These are phyloP conservation scores for Saccharomyces pastorianus DNA, from an alignment of 1,139 yeast species.

Conservation along the genomic window DNA sequence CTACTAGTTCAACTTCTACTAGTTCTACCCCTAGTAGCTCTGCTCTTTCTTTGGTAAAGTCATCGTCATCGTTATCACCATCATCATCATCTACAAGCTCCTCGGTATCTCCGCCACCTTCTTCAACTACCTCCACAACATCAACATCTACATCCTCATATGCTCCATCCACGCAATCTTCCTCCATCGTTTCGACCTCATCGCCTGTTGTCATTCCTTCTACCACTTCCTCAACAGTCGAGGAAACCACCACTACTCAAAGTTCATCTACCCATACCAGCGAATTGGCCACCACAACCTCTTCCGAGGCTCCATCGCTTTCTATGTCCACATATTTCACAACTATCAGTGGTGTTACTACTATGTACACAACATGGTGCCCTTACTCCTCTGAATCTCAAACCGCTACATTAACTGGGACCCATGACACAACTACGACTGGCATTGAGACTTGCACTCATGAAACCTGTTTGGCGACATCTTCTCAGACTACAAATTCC, in stretches of 20 bases:
- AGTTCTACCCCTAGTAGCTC: too few species aligned
- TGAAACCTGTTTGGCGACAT: neutral
- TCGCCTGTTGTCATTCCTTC: neutral
- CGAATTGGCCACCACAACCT: neutral
- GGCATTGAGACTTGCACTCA: neutral
- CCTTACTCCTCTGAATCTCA: neutral
- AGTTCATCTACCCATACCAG: neutral
- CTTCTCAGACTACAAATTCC: neutral
- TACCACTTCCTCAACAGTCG: neutral
- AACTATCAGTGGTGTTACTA: slow-evolving; percentile 1
- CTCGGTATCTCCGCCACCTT: neutral
- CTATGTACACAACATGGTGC: slow-evolving; percentile 6
- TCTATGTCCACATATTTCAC: slow-evolving; percentile 1
- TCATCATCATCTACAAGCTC: neutral
- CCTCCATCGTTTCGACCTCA: neutral
- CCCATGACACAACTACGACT: neutral
- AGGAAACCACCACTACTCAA: neutral
- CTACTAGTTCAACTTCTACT: too few species aligned
- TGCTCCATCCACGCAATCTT: neutral
- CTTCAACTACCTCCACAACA: too few species aligned
- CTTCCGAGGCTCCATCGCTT: neutral
- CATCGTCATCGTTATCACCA: too few species aligned
- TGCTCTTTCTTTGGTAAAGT: too few species aligned
- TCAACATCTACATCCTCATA: neutral
- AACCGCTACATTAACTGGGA: neutral